A percentile compares a stretch with the other conserved stretches of the same genome.
phyloP scores from a whole-genome alignment of 306 rosid genomes.

The Argentina anserina region DNA sequence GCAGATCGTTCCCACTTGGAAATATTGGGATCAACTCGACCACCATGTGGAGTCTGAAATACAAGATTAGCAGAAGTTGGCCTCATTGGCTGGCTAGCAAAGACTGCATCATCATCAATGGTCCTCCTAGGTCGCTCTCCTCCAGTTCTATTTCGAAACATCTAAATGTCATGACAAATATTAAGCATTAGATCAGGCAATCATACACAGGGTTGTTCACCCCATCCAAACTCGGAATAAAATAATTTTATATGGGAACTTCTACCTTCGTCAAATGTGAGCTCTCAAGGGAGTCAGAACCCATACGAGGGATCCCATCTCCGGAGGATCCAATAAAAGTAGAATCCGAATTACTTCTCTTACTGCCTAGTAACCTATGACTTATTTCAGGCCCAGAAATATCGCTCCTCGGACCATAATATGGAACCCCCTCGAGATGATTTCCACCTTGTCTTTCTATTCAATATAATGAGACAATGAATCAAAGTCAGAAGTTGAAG shows the following conservation, averaged over 20 bases:
- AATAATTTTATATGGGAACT: constrained; percentile 1
- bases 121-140: constrained; percentile 70
- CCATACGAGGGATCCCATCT: constrained; percentile 57
- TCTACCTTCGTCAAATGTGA: constrained; percentile 79
- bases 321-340: constrained; percentile 65
- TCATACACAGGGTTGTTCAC: neutral
- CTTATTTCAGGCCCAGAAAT: constrained; percentile 64
- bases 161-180: constrained; percentile 37
- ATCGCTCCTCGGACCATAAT: constrained; percentile 75
- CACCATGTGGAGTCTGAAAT: constrained; percentile 61
- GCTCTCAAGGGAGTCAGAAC: constrained; percentile 67
- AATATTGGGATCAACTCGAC: constrained; percentile 44
- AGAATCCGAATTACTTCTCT: constrained; percentile 84
- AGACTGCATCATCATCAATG: constrained; percentile 61
- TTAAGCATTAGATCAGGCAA: constrained; percentile 18
- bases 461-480: constrained; percentile 29
- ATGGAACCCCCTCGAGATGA: constrained; percentile 91
- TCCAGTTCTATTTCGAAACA: constrained; percentile 60
- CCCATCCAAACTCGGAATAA: constrained; percentile 12
- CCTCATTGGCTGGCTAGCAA: constrained; percentile 60
- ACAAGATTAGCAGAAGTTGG: constrained; percentile 55
- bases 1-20: constrained; percentile 63
- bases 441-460: constrained; percentile 67
- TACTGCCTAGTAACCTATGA: constrained; percentile 64
- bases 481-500: constrained; percentile 24